Evolutionary conservation across 768 basidiomycete genomes (phyloP).

Genomic region (Tricholoma bakamatsutake): DNA sequence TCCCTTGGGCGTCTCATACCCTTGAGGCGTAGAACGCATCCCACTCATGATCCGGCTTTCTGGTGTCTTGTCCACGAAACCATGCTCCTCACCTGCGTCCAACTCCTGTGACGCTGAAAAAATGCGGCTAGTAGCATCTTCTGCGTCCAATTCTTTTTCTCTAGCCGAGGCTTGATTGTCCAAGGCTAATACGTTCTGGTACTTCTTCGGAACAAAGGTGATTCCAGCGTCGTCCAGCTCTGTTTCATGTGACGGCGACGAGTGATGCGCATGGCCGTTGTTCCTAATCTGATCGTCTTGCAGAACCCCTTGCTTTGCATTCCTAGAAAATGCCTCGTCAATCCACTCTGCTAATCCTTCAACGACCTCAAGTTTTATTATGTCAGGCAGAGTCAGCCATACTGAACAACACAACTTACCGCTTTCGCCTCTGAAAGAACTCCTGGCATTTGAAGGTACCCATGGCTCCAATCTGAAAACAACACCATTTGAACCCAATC

Average conservation of each 20-base stretch:
- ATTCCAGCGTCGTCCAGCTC: slow-evolving; percentile 69
- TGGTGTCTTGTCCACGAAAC: background rate
- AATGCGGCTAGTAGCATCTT: background rate
- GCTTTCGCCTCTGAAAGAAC: slow-evolving; percentile 78
- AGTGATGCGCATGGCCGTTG: background rate
- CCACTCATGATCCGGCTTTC: slow-evolving; percentile 5
- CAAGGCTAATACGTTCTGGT: slow-evolving; percentile 10
- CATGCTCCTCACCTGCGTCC: background rate
- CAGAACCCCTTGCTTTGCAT: slow-evolving; percentile 10
- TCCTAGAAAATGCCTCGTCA: slow-evolving; percentile 49
- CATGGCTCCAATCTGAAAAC: slow-evolving; percentile 96
- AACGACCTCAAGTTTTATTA: slow-evolving; percentile 42
- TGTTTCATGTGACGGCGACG: slow-evolving; percentile 37
- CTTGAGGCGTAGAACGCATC: slow-evolving; percentile 10
- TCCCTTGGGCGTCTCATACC: slow-evolving; percentile 17
- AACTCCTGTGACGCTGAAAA: background rate
- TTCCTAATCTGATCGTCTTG: background rate
- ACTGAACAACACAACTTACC: slow-evolving; percentile 24
- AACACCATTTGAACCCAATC: slow-evolving; percentile 95
- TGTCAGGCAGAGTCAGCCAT: background rate
- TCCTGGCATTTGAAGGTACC: slow-evolving; percentile 91
- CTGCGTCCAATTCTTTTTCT: background rate
- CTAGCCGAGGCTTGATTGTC: background rate
- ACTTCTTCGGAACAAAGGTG: slow-evolving; percentile 46
- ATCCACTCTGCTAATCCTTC: slow-evolving; percentile 91